Base-by-base conservation (phyloP, 495 filamentous ascomycete genomes). In the Hypoxylon crocopeplum region DNA sequence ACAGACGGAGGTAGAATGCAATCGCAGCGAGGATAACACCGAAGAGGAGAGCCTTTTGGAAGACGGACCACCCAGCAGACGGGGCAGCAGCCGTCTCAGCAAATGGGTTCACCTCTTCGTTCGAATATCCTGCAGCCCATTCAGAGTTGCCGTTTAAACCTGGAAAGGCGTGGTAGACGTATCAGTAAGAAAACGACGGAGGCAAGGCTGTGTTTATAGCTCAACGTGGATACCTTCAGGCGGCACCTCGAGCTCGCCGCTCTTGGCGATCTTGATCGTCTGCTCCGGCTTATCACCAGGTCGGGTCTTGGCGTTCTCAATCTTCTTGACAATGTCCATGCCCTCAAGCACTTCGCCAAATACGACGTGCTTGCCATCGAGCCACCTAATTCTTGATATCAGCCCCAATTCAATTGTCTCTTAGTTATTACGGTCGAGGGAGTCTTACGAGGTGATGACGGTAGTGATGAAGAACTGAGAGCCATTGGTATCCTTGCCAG, bases 381-480 rank as follows among this genome's bases (percentile, higher is more conserved):
- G 87, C 89, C 92, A 94, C 33, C 90, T 92, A 50, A n/a, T n/a
- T 36, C 7, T 15, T 34, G 7, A 17, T 58, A 27, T 66, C 55
- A 69, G 68, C 32, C 41, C 16, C 6, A 13, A 48, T 42, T 59
- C 22, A 47, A 6, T 25, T 11, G 7, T 52, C 1, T 16, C 15
- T 39, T 4, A 25, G 25, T 38, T 12, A 20, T 29, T 7, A 6
- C n/a, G 5, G 17, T 12, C 13, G 36, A 44, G 36, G 24, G 36
- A 20, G 5, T 70, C 89, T 75, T 82, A 93, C 89, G 82, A 80
- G 67, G 91, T 94, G 67, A 90, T 72, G 59, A 87, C 86, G 61
- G 91, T 94, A 68, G 91, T 95, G 61, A 95, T 94, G 84, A 96
- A 98, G 84, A 98, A 98, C 77, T 99, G 95, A 42, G 90, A 95